Conservation (phyloP, 1,284 basidiomycete species). For the Ganoderma lucidum region DNA sequence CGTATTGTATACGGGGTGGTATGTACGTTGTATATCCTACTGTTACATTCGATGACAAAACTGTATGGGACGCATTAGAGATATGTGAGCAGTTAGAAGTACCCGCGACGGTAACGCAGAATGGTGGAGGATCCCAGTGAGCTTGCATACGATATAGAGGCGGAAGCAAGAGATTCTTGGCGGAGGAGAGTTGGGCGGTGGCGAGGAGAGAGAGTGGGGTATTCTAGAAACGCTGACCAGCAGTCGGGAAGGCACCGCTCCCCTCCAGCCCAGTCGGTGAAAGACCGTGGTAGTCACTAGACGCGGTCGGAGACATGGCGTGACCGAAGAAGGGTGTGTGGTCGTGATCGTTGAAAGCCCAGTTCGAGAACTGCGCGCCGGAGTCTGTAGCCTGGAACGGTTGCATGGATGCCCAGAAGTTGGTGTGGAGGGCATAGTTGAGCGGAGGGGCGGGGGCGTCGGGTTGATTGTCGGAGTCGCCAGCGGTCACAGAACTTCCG, state of each 20-base stretch:
- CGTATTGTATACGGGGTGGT: background rate
- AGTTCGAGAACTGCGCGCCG: background rate
- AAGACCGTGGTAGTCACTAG: background rate
- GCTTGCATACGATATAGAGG: background rate
- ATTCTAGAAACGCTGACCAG: conserved; percentile 9
- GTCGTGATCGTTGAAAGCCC: background rate
- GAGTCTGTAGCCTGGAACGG: background rate
- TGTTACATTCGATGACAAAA: background rate
- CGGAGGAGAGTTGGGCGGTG: background rate
- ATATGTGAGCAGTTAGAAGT: background rate
- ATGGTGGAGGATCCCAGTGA: too few relatives aligned
- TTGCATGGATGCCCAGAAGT: conserved; percentile 1
- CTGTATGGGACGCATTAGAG: background rate
- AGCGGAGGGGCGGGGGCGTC: background rate
- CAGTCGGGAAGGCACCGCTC: background rate
- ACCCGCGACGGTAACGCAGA: background rate
- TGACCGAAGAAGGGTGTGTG: background rate
- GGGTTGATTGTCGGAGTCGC: conserved; percentile 12
- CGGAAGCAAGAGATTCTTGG: background rate
- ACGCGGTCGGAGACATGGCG: background rate
- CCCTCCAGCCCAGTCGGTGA: conserved; percentile 1
- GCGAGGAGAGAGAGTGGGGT: background rate
- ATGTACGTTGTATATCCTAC: background rate
- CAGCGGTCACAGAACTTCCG: conserved; percentile 6
- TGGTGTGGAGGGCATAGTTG: background rate